phyloP scores from a whole-genome alignment of 1,284 basidiomycete species.

The Grifola frondosa region DNA sequence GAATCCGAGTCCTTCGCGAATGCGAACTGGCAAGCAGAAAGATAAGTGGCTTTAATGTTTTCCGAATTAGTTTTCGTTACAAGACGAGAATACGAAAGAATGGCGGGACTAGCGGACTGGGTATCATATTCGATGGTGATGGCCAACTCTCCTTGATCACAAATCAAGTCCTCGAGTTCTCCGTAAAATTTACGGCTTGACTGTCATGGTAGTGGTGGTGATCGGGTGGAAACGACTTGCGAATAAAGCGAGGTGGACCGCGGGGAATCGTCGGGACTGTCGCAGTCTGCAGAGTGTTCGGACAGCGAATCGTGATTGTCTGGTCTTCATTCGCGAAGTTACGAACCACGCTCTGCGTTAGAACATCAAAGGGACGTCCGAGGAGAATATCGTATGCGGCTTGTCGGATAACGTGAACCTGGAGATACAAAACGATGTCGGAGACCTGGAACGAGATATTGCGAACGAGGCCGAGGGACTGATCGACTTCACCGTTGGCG shows the following conservation, averaged over 20 bases:
- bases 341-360: conserved; percentile 25
- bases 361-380: conserved; percentile 34
- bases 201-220: too few relatives aligned
- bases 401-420: conserved; percentile 24
- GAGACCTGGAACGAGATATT: conserved; percentile 21
- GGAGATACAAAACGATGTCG: conserved; percentile 19
- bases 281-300: conserved; percentile 18
- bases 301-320: conserved; percentile 26
- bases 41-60: conserved; percentile 7
- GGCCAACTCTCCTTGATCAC: conserved; percentile 8
- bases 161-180: conserved; percentile 9
- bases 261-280: conserved; percentile 26
- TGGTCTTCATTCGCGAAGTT: conserved; percentile 24
- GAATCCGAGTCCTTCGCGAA: too few relatives aligned
- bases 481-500: conserved; percentile 25
- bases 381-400: conserved; percentile 34
- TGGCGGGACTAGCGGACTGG: too few relatives aligned
- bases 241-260: conserved; percentile 2
- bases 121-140: too few relatives aligned
- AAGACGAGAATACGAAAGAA: too few relatives aligned
- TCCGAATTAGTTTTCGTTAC: too few relatives aligned
- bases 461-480: conserved; percentile 24
- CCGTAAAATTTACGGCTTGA: conserved; percentile 3
- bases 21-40: conserved; percentile 10
- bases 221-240: not conserved